Percentiles rank a stretch among this genome's conserved stretches.
These are phyloP conservation scores for Phytopythium cucurbitacearum DNA, from an alignment of 352 stramenopile genomes.

Conservation along the genomic window DNA sequence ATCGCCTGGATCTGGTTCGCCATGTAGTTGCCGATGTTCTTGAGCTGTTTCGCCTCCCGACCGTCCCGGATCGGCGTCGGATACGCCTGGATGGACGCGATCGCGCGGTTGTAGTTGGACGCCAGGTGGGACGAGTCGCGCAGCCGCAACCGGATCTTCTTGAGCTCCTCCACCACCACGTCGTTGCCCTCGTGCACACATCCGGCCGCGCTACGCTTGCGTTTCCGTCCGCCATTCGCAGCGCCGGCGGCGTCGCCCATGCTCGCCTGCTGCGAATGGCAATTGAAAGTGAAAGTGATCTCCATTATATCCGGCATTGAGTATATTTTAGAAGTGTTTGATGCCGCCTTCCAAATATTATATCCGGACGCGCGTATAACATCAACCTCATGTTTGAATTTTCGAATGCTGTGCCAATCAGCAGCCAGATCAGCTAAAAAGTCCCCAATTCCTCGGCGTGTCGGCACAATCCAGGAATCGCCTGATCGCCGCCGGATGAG, in stretches of 20 bases:
- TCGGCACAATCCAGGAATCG: too few relatives aligned
- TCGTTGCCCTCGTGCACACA: constrained; percentile 64
- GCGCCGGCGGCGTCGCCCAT: background rate
- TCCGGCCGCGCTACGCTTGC: constrained; percentile 36
- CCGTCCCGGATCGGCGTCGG: constrained; percentile 34
- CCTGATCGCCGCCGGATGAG: too few relatives aligned
- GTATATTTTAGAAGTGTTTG: background rate
- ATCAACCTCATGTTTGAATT: constrained; percentile 24
- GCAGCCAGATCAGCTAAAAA: too few relatives aligned
- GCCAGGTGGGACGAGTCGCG: constrained; percentile 64
- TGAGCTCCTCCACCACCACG: constrained; percentile 64
- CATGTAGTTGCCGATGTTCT: constrained; percentile 82
- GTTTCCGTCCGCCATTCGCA: constrained; percentile 16
- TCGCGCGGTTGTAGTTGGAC: constrained; percentile 63
- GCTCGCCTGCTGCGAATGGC: background rate
- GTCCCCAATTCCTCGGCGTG: too few relatives aligned
- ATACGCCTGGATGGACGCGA: constrained; percentile 62
- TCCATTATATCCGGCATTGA: background rate
- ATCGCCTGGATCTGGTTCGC: constrained; percentile 82
- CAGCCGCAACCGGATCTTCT: constrained; percentile 43
- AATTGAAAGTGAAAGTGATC: background rate
- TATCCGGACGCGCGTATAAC: constrained; percentile 4
- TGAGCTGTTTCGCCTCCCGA: constrained; percentile 57
- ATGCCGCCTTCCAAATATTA: constrained; percentile 6
- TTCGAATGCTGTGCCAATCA: constrained; percentile 6